These are phyloP conservation scores for Ophiosphaerella narmari DNA, from an alignment of 2,329 filamentous ascomycete species.

Conservation along the genomic window DNA sequence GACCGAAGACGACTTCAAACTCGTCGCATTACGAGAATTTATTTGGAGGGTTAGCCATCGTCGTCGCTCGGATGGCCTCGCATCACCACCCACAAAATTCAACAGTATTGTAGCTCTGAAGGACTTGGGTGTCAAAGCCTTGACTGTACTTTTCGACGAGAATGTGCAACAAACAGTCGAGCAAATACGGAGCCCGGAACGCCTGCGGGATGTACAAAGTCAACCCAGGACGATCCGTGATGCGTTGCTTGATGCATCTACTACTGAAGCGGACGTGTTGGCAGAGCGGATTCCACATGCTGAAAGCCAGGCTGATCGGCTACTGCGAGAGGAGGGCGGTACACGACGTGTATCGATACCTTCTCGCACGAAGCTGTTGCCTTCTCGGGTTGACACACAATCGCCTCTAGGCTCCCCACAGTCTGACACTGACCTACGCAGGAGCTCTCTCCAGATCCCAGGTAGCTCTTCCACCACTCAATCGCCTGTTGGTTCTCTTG, in stretches of 20 bases:
- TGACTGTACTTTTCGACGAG: conserved; percentile 93
- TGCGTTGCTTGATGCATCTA: conserved; percentile 88
- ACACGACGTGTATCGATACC: conserved; percentile 27
- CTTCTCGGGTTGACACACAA: conserved; percentile 17
- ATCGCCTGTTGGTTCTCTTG: conserved; percentile 39
- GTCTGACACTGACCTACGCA: conserved; percentile 43
- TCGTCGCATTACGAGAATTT: conserved; percentile 84
- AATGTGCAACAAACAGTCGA: conserved; percentile 56
- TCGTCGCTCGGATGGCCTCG: conserved; percentile 61
- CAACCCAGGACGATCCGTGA: conserved; percentile 81
- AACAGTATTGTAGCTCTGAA: conserved; percentile 76
- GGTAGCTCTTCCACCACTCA: conserved; percentile 27
- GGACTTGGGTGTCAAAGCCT: conserved; percentile 75
- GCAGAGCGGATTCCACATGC: conserved; percentile 49
- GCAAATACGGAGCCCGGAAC: conserved; percentile 32
- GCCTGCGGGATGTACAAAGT: conserved; percentile 39
- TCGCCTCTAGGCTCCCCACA: conserved; percentile 30
- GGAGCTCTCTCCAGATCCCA: conserved; percentile 36
- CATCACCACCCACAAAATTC: conserved; percentile 51
- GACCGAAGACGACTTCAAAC: conserved; percentile 84
- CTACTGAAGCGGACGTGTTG: conserved; percentile 75
- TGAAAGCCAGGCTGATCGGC: conserved; percentile 47
- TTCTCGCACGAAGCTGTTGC: conserved; percentile 21
- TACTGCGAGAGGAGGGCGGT: conserved; percentile 30
- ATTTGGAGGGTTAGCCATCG: conserved; percentile 84